Base-by-base conservation (phyloP, 2,329 filamentous ascomycete genomes). In the Alternaria rosae region DNA sequence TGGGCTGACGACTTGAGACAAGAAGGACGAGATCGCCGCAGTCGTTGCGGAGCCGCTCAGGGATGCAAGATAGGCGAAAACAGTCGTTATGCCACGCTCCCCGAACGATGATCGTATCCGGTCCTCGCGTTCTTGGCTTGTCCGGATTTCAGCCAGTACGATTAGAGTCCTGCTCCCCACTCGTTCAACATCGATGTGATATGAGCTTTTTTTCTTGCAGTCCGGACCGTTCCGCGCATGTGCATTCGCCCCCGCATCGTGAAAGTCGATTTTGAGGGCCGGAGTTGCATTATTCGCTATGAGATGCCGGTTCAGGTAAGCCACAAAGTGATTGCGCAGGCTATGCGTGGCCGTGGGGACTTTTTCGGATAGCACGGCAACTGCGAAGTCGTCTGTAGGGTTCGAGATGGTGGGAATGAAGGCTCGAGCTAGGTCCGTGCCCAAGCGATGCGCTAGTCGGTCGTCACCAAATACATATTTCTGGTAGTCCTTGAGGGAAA, bases 391-490 rank as follows among this genome's bases (percentile, higher is more conserved):
- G 57, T 61, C 56, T 54, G 57, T 55, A 41, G 64, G 53, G 51
- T 51, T 64, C 48, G 68, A 67, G 60, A 67, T 64, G 41, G 51
- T 54, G 54, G 62, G 55, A 57, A 73, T 66, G 59, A 70, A 71
- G 43, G 69, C 68, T 62, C 67, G 68, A 68, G 69, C 69, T 62
- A 70, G 68, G 58, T 70, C 68, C 57, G 68, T 73, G 64, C 70
- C 70, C 54, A 71, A 64, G 28, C 59, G 65, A 55, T 68, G 59
- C 64, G 70, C 69, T 69, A 70, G 61, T 58, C 59, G 65, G 61
- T 67, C 68, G 61, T 71, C 68, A 41, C 70, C 70, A 57, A 73
- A 73, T n/a, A 71, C 57, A 52, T 70, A 73, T 42, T 64, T 66
- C 51, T 71, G 69, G 51, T 71, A 73, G 41, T 71, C 69, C 13